Conservation (phyloP, 192 early-diverging fungal species). For the Allomyces javanicus region DNA sequence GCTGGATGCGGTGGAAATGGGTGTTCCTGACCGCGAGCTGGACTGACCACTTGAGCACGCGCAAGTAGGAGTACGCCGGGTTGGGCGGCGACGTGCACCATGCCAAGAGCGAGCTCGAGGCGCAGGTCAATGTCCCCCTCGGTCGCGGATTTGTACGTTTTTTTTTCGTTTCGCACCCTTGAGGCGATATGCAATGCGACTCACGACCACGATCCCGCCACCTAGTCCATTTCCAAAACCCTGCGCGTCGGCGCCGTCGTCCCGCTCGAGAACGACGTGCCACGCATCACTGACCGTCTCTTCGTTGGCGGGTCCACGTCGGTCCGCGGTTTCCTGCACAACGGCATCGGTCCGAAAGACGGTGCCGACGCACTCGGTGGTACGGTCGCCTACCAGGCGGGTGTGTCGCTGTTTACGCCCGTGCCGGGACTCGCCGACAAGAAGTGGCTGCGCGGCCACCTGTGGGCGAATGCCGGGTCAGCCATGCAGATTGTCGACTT, state of each 20-base stretch:
- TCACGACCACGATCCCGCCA: background rate
- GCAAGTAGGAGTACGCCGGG: constrained; percentile 21
- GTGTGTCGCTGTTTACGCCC: constrained; percentile 60
- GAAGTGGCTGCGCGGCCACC: constrained; percentile 53
- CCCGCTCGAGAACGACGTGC: constrained; percentile 24
- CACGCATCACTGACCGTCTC: constrained; percentile 69
- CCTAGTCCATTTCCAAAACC: constrained; percentile 15
- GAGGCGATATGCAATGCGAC: background rate
- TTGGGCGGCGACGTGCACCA: constrained; percentile 64
- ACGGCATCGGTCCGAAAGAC: constrained; percentile 75
- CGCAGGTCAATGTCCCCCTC: constrained; percentile 36
- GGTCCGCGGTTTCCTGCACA: constrained; percentile 69
- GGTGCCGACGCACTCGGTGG: constrained; percentile 64
- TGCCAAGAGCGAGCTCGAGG: constrained; percentile 45
- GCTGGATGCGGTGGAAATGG: background rate
- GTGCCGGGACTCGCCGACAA: constrained; percentile 41
- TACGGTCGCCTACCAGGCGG: constrained; percentile 60
- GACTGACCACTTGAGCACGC: too few relatives aligned
- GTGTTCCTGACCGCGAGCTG: too few relatives aligned
- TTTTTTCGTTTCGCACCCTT: background rate
- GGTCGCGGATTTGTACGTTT: constrained; percentile 33
- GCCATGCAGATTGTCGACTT: constrained; percentile 25
- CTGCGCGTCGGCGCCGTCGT: constrained; percentile 46
- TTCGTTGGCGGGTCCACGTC: constrained; percentile 69
- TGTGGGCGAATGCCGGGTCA: constrained; percentile 75